Conservation (phyloP, 441 rosid species). For the Macaranga tanarius region DNA sequence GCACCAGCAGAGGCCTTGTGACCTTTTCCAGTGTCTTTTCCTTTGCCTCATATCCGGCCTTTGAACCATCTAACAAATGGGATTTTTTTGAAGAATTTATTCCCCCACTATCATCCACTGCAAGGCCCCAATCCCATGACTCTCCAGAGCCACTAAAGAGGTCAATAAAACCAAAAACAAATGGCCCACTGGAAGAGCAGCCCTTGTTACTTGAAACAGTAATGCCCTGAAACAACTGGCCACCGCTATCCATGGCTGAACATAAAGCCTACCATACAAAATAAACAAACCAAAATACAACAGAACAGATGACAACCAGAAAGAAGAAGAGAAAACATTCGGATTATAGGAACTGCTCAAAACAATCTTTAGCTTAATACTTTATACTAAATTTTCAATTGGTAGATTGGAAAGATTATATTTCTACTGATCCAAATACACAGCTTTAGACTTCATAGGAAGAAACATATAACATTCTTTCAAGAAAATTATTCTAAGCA, state of each 20-base stretch:
- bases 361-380: background rate
- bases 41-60: constrained; percentile 34
- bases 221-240: constrained; percentile 39
- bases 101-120: constrained; percentile 61
- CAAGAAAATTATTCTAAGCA: background rate
- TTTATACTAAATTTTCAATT: background rate
- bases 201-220: constrained; percentile 49
- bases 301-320: constrained; percentile 7
- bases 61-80: constrained; percentile 39
- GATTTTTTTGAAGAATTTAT: constrained; percentile 47
- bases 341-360: background rate
- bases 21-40: constrained; percentile 47
- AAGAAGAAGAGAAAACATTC: constrained; percentile 3
- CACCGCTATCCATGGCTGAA: constrained; percentile 39
- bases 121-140: constrained; percentile 74
- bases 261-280: constrained; percentile 42
- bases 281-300: constrained; percentile 22
- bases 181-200: constrained; percentile 50
- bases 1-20: constrained; percentile 41
- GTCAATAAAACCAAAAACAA: constrained; percentile 86
- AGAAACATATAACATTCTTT: background rate
- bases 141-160: constrained; percentile 88
- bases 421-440: background rate
- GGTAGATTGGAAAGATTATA: background rate
- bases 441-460: background rate